Evolutionary conservation across 306 rosid species (phyloP).

Genomic region (Vachellia collinsii): DNA sequence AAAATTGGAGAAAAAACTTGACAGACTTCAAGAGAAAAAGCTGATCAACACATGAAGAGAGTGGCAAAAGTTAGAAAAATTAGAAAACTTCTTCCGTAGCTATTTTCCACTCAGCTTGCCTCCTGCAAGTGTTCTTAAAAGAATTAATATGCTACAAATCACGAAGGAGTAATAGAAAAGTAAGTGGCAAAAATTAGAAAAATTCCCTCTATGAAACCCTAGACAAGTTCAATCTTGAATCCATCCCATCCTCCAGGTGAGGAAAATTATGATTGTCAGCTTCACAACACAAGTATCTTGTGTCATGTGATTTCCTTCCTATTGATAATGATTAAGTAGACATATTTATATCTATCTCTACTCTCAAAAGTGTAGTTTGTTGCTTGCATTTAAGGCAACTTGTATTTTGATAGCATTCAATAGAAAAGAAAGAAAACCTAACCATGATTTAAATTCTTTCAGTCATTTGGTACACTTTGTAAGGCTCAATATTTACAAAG

Average conservation of each 20-base stretch:
- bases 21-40: background rate
- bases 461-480: slow-evolving; percentile 69
- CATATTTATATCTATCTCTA: background rate
- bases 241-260: background rate
- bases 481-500: slow-evolving; percentile 81
- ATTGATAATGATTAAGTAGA: background rate
- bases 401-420: slow-evolving; percentile 8
- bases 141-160: too few species aligned
- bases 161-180: too few species aligned
- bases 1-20: background rate
- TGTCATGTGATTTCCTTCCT: slow-evolving; percentile 1
- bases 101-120: too few species aligned
- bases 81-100: too few species aligned
- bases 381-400: slow-evolving; percentile 1
- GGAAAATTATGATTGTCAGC: background rate
- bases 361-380: slow-evolving; percentile 16
- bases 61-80: too few species aligned
- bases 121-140: too few species aligned
- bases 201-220: too few species aligned
- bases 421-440: slow-evolving; percentile 29
- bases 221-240: background rate
- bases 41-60: background rate
- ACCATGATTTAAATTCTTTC: slow-evolving; percentile 45
- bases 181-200: too few species aligned
- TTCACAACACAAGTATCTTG: background rate